A percentile compares a stretch with the other conserved stretches of the same genome.
phyloP scores from a whole-genome alignment of 371 early-diverging fungal genomes.

The Paraphysoderma sedebokerense region DNA sequence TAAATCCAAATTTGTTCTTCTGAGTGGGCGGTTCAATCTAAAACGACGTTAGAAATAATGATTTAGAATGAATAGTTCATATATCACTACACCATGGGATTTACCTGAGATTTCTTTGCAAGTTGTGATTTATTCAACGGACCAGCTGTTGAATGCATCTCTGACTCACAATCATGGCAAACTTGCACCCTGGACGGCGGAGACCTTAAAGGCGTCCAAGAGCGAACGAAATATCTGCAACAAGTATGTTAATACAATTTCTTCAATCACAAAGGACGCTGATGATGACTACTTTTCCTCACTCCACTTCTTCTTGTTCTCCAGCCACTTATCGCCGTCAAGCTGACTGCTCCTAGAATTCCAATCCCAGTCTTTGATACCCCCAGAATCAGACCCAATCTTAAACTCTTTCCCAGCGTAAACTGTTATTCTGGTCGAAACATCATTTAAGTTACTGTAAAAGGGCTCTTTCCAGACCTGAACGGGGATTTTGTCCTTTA shows the following conservation, averaged over 20 bases:
- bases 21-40: background rate
- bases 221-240: too few relatives aligned
- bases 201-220: too few relatives aligned
- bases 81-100: too few relatives aligned
- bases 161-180: too few relatives aligned
- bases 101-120: background rate
- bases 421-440: slow-evolving; percentile 20
- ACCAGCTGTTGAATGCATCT: too few relatives aligned
- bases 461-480: slow-evolving; percentile 36
- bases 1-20: background rate
- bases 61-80: too few relatives aligned
- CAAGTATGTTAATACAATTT: too few relatives aligned
- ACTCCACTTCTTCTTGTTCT: slow-evolving; percentile 12
- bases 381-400: slow-evolving; percentile 13
- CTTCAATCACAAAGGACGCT: background rate
- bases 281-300: slow-evolving; percentile 2
- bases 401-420: slow-evolving; percentile 36
- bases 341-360: background rate
- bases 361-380: background rate
- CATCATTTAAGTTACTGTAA: slow-evolving; percentile 26
- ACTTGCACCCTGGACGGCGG: too few relatives aligned
- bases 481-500: slow-evolving; percentile 10
- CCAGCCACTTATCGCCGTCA: slow-evolving; percentile 1
- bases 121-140: background rate
- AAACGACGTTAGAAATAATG: background rate